A percentile compares a stretch with the other conserved stretches of the same genome.
Conservation (phyloP, 2,329 filamentous ascomycete species). For the Pyrenochaeta sp. region DNA sequence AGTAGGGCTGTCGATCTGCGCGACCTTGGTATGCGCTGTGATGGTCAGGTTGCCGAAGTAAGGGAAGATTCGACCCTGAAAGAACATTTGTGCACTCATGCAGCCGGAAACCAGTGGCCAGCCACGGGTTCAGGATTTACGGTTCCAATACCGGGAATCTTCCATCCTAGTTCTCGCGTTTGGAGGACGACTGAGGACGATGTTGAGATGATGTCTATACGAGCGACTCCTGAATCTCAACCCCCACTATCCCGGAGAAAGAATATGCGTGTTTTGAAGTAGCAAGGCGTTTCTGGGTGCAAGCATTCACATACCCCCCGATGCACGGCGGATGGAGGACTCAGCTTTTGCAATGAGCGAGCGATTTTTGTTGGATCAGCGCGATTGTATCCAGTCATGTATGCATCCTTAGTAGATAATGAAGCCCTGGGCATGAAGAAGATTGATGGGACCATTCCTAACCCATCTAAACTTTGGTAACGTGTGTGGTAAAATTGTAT, state of each 20-base stretch:
- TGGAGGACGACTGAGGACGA: background rate
- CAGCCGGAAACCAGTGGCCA: background rate
- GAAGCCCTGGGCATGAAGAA: background rate
- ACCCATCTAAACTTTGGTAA: background rate
- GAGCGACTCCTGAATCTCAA: background rate
- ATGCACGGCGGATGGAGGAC: background rate
- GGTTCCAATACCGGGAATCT: background rate
- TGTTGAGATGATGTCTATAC: conserved; percentile 1
- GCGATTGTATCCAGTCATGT: background rate
- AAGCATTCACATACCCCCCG: background rate
- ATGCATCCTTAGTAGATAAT: background rate
- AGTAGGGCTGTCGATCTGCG: background rate
- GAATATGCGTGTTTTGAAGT: conserved; percentile 12
- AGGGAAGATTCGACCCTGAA: background rate
- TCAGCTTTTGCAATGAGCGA: background rate
- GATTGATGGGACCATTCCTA: background rate
- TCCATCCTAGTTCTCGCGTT: background rate
- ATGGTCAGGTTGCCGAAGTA: background rate
- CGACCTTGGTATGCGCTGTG: background rate
- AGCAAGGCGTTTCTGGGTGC: conserved; percentile 11
- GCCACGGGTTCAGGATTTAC: background rate
- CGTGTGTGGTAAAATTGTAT: background rate
- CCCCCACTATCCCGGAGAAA: conserved; percentile 10
- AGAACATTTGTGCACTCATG: background rate
- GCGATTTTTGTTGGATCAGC: background rate